phyloP scores from a whole-genome alignment of 805 yeast genomes.

The Ogataea neopini region DNA sequence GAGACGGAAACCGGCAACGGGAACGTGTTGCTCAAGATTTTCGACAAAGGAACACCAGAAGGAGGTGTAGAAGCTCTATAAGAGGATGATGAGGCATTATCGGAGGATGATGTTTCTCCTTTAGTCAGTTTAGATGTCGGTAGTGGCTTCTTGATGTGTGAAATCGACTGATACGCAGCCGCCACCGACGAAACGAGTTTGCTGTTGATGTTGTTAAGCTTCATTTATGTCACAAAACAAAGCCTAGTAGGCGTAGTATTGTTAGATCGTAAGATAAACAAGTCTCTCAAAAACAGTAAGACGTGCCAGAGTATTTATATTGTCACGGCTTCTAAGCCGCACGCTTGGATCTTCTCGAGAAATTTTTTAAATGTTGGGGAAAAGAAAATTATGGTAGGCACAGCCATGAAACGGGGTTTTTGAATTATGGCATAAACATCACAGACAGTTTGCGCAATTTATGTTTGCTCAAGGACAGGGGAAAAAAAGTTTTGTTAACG shows the following conservation, averaged over 20 bases:
- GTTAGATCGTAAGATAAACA: not conserved
- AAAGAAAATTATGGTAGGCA: not conserved
- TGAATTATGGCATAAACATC: no score
- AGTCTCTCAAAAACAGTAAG: not conserved
- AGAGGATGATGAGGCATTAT: not conserved
- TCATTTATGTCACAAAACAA: conserved; percentile 5
- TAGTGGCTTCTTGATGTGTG: conserved; percentile 14
- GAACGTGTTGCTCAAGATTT: conserved; percentile 54
- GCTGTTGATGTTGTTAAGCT: conserved; percentile 10
- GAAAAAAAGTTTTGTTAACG: conserved; percentile 8
- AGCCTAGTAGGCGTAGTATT: not conserved
- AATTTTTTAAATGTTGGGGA: conserved; percentile 8
- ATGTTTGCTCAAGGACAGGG: conserved; percentile 7
- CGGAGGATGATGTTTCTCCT: not conserved
- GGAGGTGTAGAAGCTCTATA: conserved; percentile 65
- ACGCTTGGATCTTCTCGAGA: conserved; percentile 5
- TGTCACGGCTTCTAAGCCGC: conserved; percentile 6
- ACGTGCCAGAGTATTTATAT: not conserved
- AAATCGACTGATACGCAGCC: conserved; percentile 17
- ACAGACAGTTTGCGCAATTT: not conserved
- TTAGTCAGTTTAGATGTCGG: not conserved
- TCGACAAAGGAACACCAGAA: conserved; percentile 60
- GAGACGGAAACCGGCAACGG: conserved; percentile 59
- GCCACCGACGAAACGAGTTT: conserved; percentile 15
- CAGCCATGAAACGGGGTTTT: not conserved